These are phyloP conservation scores for Tritrichomonas foetus DNA, from an alignment of 208 protist genomes.

Conservation along the genomic window DNA sequence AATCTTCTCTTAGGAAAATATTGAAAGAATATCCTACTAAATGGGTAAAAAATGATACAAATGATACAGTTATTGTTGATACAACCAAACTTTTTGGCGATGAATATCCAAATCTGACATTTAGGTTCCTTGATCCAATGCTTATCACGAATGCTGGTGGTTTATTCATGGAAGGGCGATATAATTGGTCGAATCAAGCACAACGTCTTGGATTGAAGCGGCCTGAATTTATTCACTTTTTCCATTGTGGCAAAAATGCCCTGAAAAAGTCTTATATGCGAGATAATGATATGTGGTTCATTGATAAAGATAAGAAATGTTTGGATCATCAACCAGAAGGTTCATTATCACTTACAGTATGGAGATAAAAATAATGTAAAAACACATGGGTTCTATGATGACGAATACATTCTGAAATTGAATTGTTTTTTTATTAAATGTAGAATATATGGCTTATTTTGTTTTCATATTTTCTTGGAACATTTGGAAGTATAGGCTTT, in stretches of 20 bases:
- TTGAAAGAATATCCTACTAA: background rate
- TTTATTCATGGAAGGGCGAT: background rate
- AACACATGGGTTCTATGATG: too few relatives aligned
- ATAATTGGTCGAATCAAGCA: background rate
- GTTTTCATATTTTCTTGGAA: too few relatives aligned
- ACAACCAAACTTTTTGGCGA: background rate
- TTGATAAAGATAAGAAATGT: background rate
- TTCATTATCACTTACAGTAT: too few relatives aligned
- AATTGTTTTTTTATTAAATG: too few relatives aligned
- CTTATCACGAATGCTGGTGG: background rate
- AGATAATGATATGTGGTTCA: background rate
- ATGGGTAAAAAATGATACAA: background rate
- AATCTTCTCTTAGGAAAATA: background rate
- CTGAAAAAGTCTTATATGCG: background rate
- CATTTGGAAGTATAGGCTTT: too few relatives aligned
- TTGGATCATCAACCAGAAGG: background rate
- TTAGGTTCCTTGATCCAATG: background rate
- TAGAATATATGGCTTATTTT: too few relatives aligned
- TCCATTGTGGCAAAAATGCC: background rate
- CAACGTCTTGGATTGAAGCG: background rate
- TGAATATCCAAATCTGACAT: background rate
- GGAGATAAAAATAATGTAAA: too few relatives aligned
- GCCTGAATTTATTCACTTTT: background rate
- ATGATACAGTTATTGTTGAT: background rate
- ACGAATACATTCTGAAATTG: too few relatives aligned